Evolutionary conservation across 2,329 filamentous ascomycete species (phyloP), one percentile per base, ranked within the genome.

Genomic region (Escovopsis sp.): DNA sequence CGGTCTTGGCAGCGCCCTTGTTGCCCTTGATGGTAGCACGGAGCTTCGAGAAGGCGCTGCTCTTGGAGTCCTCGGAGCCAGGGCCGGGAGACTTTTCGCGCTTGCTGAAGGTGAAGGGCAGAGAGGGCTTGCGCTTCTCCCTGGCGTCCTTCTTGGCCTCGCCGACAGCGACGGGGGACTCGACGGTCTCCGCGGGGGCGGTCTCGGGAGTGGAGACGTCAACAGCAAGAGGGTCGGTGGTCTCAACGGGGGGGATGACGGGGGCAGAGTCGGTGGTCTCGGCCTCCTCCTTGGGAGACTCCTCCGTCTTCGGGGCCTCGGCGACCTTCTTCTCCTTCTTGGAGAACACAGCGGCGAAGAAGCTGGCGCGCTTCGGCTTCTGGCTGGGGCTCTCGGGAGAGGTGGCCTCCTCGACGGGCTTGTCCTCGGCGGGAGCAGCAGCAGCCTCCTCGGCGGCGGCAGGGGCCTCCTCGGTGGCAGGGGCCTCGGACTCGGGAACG

Each of bases 81-180:
- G 68, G 69, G 26, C 61, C 50, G 31, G 62, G 55, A 26, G 58
- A 59, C 60, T 71, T 70, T 57, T 80, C 77, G 69, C 88, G 88
- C 71, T 84, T 80, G 49, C 83, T 76, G 51, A 75, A 77, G 49
- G 74, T 75, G 61, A 92, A 92, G 33, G 69, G 68, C 8, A 74
- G 58, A 51, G 87, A 78, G 45, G 83, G 90, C 60, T 76, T 76
- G 58, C 85, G 82, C 81, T 92, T 93, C 60, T 73, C 68, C 75
- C 84, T 86, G 47, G 67, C 55, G 42, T 72, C 70, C 60, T 74
- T 73, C 57, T 72, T 72, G 37, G 61, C 45, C 60, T 76, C 73
- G 40, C 63, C 63, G 43, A 65, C 65, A 38, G 61, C 54, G 18
- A 59, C 54, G 37, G 61, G 49, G 31, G 43, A 51, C 47, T 72